phyloP scores from a whole-genome alignment of 768 basidiomycete genomes.

The Collybia nuda region DNA sequence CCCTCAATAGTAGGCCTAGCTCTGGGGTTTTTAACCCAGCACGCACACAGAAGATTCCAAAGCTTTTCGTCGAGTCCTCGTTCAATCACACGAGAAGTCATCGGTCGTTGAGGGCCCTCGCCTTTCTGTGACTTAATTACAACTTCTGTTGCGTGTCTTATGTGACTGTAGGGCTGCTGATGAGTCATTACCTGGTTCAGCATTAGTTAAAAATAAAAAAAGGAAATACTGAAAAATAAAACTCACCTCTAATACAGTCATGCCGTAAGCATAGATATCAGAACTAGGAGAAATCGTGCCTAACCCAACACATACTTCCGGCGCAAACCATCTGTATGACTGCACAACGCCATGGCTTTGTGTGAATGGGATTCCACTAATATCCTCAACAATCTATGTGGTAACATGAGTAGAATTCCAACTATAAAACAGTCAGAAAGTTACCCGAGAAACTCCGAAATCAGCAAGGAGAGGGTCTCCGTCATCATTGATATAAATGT shows the following conservation, averaged over 20 bases:
- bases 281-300: conserved; percentile 45
- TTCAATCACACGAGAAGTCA: conserved; percentile 25
- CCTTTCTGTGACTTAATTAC: conserved; percentile 41
- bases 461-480: conserved; percentile 55
- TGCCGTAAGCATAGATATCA: conserved; percentile 56
- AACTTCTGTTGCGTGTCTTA: conserved; percentile 53
- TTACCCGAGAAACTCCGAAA: conserved; percentile 55
- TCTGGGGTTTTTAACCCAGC: conserved; percentile 38
- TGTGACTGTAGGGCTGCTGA: conserved; percentile 47
- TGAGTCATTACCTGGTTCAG: conserved; percentile 47
- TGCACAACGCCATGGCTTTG: conserved; percentile 48
- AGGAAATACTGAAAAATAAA: neutral
- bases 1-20: conserved; percentile 40
- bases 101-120: conserved; percentile 42
- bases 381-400: conserved; percentile 52
- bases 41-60: conserved; percentile 42
- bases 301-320: conserved; percentile 51
- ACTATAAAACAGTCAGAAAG: neutral
- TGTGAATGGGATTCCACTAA: conserved; percentile 56
- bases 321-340: conserved; percentile 54
- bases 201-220: neutral
- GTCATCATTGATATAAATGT: conserved; percentile 41
- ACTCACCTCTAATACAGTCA: conserved; percentile 57
- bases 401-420: neutral
- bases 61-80: conserved; percentile 46